A percentile compares a stretch with the other conserved stretches of the same genome.
Evolutionary conservation across 1,139 yeast genomes (phyloP).

Genomic region (Candida tunisiensis): DNA sequence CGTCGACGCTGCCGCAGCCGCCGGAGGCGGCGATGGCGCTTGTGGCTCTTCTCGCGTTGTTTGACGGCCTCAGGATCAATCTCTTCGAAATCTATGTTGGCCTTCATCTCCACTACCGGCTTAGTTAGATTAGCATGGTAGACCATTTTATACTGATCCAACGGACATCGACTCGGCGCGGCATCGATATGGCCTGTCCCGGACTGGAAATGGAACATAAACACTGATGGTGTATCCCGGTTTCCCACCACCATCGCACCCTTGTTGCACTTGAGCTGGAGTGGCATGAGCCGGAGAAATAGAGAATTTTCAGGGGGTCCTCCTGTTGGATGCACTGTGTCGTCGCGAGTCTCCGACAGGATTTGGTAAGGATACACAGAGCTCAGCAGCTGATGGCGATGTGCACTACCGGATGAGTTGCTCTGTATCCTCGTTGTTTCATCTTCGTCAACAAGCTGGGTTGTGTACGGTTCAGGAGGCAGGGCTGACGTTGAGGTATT

Average conservation of each 20-base stretch:
- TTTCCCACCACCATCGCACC: conserved; percentile 75
- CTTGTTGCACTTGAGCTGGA: conserved; percentile 38
- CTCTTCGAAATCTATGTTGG: conserved; percentile 63
- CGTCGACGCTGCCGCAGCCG: conserved; percentile 6
- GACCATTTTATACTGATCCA: conserved; percentile 38
- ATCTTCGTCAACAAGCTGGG: no score
- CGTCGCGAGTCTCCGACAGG: no score
- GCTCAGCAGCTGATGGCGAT: no score
- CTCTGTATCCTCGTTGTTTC: no score
- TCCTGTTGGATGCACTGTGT: no score
- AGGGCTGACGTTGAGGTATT: no score
- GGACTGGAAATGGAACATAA: conserved; percentile 41
- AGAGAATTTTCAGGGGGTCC: not conserved
- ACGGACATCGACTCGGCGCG: conserved; percentile 26
- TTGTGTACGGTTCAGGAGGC: no score
- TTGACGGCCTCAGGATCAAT: no score
- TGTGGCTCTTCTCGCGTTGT: conserved; percentile 6
- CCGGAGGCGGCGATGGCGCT: conserved; percentile 9
- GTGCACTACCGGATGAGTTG: no score
- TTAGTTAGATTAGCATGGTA: conserved; percentile 29
- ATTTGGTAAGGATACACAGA: no score
- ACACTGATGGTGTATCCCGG: conserved; percentile 52
- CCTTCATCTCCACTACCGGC: conserved; percentile 43
- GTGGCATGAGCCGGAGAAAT: conserved; percentile 33
- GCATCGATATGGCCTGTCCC: conserved; percentile 50